Percentiles rank a stretch among this genome's conserved stretches.
These are phyloP conservation scores for Telopea speciosissima DNA, from an alignment of 177 flowering plant species.

Conservation along the genomic window DNA sequence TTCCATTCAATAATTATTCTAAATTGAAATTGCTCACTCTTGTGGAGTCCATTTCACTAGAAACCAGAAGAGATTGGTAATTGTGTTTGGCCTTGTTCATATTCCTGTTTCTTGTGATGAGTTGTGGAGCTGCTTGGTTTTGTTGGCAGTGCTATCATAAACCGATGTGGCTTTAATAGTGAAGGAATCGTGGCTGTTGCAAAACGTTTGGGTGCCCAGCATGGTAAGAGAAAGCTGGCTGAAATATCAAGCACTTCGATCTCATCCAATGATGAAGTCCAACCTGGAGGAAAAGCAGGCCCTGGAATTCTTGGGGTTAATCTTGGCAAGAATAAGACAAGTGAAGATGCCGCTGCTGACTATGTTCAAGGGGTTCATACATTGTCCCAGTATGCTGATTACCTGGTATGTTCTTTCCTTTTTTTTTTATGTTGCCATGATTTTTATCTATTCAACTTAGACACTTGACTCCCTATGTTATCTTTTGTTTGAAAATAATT, in stretches of 20 bases:
- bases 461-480: not conserved
- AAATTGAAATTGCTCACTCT: not conserved
- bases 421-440: not conserved
- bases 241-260: conserved; percentile 66
- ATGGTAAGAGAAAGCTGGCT: conserved; percentile 89
- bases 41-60: conserved; percentile 5
- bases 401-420: conserved; percentile 54
- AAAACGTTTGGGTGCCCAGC: conserved; percentile 94
- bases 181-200: conserved; percentile 95
- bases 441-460: not conserved
- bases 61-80: not conserved
- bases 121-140: conserved; percentile 12
- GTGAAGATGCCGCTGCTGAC: conserved; percentile 97
- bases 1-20: not conserved
- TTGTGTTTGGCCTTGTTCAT: conserved; percentile 1
- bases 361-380: conserved; percentile 98
- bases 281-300: conserved; percentile 94
- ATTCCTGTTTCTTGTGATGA: not conserved
- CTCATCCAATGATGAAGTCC: conserved; percentile 45
- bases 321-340: conserved; percentile 93
- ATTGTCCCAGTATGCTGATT: conserved; percentile 93
- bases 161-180: conserved; percentile 91
- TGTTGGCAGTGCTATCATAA: conserved; percentile 80
- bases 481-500: too few relatives aligned
- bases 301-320: conserved; percentile 98